Evolutionary conservation across 2,329 filamentous ascomycete species (phyloP), one percentile per base, ranked within the genome.

Genomic region (Sclerotinia borealis): DNA sequence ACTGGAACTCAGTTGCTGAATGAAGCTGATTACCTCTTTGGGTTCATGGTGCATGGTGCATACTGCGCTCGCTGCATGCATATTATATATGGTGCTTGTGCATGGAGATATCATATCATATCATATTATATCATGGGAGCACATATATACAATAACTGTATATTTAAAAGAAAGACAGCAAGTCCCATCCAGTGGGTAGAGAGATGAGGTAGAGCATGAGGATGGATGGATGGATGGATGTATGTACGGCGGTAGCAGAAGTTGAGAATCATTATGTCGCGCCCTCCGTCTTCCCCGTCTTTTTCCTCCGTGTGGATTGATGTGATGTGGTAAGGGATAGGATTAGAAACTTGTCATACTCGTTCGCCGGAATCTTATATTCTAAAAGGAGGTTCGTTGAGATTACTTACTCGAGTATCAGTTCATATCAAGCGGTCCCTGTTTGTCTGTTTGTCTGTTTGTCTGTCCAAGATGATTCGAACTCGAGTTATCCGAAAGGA

Each of bases 181-280:
- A 55, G 59, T 61, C 29, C 59, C 59, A 29, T 61, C 36, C 59
- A 47, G 59, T 61, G 47, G 48, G 59, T 61, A 54, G 59, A 61
- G 59, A 34, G 49, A 43, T 36, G 48, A 41, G 48, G 48, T 45
- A 55, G 37, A 45, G 48, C 59, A 55, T 55, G 17, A 29, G 31
- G 37, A 27, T 52, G n/a, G n/a, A n/a, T n/a, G n/a, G n/a, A n/a
- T n/a, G n/a, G n/a, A n/a, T n/a, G n/a, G n/a, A n/a, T n/a, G n/a
- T n/a, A n/a, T n/a, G n/a, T n/a, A n/a, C n/a, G n/a, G n/a, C n/a
- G n/a, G 59, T 61, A 39, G 48, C 36, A 55, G 51, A 19, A 41
- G 6, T 15, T 55, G 52, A 61, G 48, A 45, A 52, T 61, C 48
- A 61, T 54, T 54, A 43, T 61, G 34, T 52, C 47, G 49, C 49